Evolutionary conservation across 495 filamentous ascomycete species (phyloP).

Genomic region (Hypoxylon fragiforme): DNA sequence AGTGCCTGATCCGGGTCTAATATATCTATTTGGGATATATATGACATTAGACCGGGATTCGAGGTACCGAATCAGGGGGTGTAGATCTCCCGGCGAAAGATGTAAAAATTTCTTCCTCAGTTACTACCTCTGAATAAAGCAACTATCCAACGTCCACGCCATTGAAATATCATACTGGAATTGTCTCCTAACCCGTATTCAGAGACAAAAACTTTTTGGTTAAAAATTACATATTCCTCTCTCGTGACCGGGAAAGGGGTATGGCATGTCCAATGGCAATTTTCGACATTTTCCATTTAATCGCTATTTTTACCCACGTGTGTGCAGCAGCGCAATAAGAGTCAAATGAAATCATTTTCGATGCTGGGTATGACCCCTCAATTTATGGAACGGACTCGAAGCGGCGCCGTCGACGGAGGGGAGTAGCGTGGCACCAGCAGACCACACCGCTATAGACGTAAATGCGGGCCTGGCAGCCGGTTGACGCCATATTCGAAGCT

Average conservation of each 20-base stretch:
- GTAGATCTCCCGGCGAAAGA: constrained; percentile 20
- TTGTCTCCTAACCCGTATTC: no score
- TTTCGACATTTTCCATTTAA: not conserved
- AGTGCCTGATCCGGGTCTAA: not conserved
- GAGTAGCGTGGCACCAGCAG: constrained; percentile 31
- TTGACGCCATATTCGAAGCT: constrained; percentile 12
- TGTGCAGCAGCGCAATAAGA: constrained; percentile 4
- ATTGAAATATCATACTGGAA: no score
- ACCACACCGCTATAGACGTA: constrained; percentile 16
- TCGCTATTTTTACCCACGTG: constrained; percentile 6
- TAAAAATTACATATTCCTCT: no score
- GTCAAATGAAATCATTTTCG: constrained; percentile 3
- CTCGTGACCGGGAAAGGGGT: not conserved
- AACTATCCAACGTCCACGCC: no score
- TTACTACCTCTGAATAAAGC: no score
- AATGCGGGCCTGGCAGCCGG: constrained; percentile 21
- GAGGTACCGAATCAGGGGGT: constrained; percentile 7
- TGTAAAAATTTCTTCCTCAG: no score
- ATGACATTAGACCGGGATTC: constrained; percentile 12
- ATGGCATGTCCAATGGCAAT: not conserved
- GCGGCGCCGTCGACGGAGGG: constrained; percentile 20
- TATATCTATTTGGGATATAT: no score
- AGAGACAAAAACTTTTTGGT: no score
- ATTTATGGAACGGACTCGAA: constrained; percentile 29
- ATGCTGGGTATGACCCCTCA: constrained; percentile 12